Evolutionary conservation across 2,329 filamentous ascomycete species (phyloP), one percentile per base, ranked within the genome.

Genomic region (Pseudogymnoascus sp.): DNA sequence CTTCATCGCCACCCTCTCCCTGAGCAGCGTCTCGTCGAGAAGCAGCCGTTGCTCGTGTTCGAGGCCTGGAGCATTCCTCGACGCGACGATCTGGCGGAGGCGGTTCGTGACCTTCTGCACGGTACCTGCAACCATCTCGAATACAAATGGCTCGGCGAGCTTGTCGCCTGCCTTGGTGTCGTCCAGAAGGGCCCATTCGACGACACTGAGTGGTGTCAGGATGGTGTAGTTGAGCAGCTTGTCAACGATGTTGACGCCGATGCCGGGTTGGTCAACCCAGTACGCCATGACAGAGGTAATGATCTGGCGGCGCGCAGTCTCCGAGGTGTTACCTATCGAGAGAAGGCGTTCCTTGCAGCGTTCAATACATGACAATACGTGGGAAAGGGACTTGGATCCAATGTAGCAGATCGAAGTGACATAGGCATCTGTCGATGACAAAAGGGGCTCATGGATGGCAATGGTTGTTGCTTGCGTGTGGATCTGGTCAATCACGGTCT

Each of bases 221-320:
- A 99, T 96, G 12, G 90, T 92, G 78, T 97, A 99, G 77, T 97
- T 99, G 68, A 99, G 87, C 4, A 99, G 83, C 76, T 97, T 97
- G 79, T 97, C 93, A 63, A 97, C 84, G 69, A 99, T 96, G 68
- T 90, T 90, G 68, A 97, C 85, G 2, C 92, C 94, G 44, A 95
- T 88, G 64, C 94, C 94, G 0, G 93, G 92, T 70, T 99, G 93
- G 33, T 93, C 88, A 55, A 84, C 84, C 94, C 94, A 99, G 79
- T 97, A 99, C 41, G 87, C 82, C 79, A 97, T 90, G 39, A 97
- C 92, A 4, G 90, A 90, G 4, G 88, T 85, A 68, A 97, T 90
- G 70, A 99, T 96, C 75, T 99, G 94, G 42, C 86, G 84, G 41
- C 92, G 86, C 1, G 91, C 92, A 2, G 83, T 82, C 63, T 91